These are phyloP conservation scores for Fusarium temperatum DNA, from an alignment of 2,329 filamentous ascomycete genomes.

Conservation along the genomic window DNA sequence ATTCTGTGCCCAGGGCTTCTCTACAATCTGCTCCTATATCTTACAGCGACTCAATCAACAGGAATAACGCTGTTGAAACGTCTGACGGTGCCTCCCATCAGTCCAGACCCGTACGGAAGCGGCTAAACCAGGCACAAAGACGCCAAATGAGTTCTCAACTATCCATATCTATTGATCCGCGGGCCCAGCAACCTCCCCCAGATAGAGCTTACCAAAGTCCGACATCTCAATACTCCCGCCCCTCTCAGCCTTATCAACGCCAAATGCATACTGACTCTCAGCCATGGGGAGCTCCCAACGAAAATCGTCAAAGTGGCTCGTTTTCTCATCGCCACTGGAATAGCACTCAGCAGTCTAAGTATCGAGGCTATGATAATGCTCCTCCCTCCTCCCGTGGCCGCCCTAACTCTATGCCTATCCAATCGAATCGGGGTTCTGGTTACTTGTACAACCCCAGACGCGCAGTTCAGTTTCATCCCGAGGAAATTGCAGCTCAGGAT, in stretches of 20 bases:
- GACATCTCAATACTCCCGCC: conserved; percentile 40
- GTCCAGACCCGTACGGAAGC: conserved; percentile 54
- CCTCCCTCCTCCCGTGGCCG: conserved; percentile 5
- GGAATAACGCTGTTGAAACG: background rate
- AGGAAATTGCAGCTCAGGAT: conserved; percentile 60
- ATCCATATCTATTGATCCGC: conserved; percentile 63
- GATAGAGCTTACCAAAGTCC: conserved; percentile 45
- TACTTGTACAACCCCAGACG: conserved; percentile 37
- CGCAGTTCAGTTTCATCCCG: conserved; percentile 47
- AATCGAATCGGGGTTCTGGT: conserved; percentile 20
- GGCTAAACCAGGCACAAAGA: conserved; percentile 70
- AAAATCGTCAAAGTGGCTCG: conserved; percentile 22
- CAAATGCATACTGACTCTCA: conserved; percentile 37
- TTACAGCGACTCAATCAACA: background rate
- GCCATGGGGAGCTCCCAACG: conserved; percentile 20
- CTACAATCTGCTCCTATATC: background rate
- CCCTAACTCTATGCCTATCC: conserved; percentile 6
- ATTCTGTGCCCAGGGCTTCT: conserved; percentile 12
- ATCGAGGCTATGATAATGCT: conserved; percentile 42
- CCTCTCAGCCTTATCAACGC: conserved; percentile 35
- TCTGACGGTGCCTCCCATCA: conserved; percentile 16
- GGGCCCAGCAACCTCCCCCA: conserved; percentile 46
- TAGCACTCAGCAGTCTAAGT: conserved; percentile 23
- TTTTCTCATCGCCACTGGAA: conserved; percentile 36
- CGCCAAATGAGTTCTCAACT: conserved; percentile 70